Conservation (phyloP, 345 rosid species). For the Excoecaria cochinchinensis region DNA sequence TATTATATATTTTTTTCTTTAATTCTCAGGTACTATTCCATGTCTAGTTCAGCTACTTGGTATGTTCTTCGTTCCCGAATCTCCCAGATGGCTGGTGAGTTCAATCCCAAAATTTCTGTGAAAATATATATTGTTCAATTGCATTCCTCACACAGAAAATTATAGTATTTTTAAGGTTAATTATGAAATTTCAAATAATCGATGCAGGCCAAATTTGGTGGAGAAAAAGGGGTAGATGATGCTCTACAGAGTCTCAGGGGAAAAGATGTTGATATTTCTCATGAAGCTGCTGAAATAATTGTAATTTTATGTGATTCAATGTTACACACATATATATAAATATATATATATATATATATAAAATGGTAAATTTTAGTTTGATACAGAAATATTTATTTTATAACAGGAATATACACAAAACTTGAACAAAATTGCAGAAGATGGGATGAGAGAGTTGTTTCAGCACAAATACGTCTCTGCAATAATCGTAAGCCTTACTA, state of each 20-base stretch:
- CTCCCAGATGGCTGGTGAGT: too few species aligned
- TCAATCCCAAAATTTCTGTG: neutral
- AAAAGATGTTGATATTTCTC: conserved; percentile 44
- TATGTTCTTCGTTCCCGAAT: conserved; percentile 26
- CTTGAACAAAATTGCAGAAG: conserved; percentile 24
- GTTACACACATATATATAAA: too few species aligned
- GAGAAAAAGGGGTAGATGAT: conserved; percentile 45
- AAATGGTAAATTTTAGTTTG: too few species aligned
- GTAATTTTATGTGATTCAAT: conserved; percentile 23
- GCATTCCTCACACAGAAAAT: too few species aligned
- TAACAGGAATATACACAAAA: conserved; percentile 33
- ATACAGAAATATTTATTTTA: too few species aligned
- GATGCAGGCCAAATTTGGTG: conserved; percentile 43
- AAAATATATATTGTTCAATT: neutral
- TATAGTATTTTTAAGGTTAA: neutral
- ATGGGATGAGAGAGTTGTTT: conserved; percentile 29
- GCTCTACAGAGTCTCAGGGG: conserved; percentile 52
- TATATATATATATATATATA: too few species aligned
- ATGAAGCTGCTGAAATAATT: conserved; percentile 50
- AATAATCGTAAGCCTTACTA: conserved; percentile 25
- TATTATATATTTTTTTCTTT: neutral
- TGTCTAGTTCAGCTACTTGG: conserved; percentile 33
- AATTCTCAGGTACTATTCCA: conserved; percentile 38
- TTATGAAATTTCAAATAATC: neutral
- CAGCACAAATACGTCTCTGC: conserved; percentile 31